Conservation (phyloP, 1,139 yeast genomes). For the Candida labiduridarum region DNA sequence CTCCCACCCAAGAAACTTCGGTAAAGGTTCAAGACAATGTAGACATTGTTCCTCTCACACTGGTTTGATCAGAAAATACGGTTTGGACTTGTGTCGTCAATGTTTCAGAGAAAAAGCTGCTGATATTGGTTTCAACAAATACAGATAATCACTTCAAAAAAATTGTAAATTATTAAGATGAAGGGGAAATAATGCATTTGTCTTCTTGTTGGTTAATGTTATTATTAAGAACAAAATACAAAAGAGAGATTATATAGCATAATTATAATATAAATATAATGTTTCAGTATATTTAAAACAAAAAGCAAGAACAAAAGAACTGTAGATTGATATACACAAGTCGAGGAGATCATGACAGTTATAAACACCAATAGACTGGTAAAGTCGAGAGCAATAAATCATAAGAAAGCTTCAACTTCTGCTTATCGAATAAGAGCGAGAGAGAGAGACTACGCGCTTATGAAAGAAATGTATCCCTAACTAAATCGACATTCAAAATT, state of each 20-base stretch:
- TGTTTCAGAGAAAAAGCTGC: slow-evolving; percentile 99
- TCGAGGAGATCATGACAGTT: no score
- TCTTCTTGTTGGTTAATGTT: background rate
- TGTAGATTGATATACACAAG: no score
- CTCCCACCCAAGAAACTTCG: slow-evolving; percentile 99
- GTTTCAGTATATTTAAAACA: background rate
- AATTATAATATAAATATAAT: background rate
- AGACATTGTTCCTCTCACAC: slow-evolving; percentile 99
- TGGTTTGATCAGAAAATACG: slow-evolving; percentile 99
- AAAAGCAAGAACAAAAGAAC: background rate
- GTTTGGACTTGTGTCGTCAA: slow-evolving; percentile 99
- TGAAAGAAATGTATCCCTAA: slow-evolving; percentile 47
- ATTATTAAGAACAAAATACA: background rate
- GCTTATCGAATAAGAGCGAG: background rate
- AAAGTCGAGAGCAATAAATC: no score
- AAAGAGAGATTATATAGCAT: slow-evolving; percentile 1
- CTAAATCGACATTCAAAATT: slow-evolving; percentile 59
- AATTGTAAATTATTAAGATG: slow-evolving; percentile 5
- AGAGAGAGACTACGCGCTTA: background rate
- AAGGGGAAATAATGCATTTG: background rate
- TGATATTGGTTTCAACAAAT: slow-evolving; percentile 99
- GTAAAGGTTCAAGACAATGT: slow-evolving; percentile 99
- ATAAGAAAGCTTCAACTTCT: no score
- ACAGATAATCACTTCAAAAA: slow-evolving; percentile 60
- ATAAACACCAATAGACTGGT: no score